Conservation (phyloP, 345 rosid species). For the Lagerstroemia speciosa region DNA sequence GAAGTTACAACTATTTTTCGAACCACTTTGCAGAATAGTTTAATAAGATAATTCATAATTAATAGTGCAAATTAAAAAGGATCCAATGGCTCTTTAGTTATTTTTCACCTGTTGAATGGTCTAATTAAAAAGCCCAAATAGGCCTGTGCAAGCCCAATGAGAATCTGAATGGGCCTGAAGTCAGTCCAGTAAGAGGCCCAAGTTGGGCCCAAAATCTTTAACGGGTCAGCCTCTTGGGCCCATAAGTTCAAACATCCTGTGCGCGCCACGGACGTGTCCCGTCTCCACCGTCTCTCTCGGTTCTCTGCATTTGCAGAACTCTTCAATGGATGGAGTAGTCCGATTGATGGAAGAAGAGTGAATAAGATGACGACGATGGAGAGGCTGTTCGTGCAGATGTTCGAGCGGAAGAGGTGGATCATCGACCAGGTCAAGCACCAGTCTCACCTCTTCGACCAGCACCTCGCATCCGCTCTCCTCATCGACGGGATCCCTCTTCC, state of each 20-base stretch:
- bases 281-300: too few species aligned
- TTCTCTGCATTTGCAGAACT: background rate
- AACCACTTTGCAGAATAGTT: too few species aligned
- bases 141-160: background rate
- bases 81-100: too few species aligned
- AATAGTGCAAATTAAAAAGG: too few species aligned
- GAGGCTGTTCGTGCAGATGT: slow-evolving; percentile 55
- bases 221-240: too few species aligned
- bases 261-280: too few species aligned
- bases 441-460: slow-evolving; percentile 49
- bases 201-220: too few species aligned
- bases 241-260: too few species aligned
- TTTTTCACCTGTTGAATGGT: background rate
- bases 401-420: slow-evolving; percentile 57
- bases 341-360: background rate
- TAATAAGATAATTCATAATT: too few species aligned
- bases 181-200: background rate
- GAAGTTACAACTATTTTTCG: too few species aligned
- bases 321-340: background rate
- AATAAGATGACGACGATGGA: slow-evolving; percentile 28
- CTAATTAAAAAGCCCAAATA: background rate
- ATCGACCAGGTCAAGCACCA: slow-evolving; percentile 54
- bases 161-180: background rate
- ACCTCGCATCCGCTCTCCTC: slow-evolving; percentile 61
- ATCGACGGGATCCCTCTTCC: slow-evolving; percentile 69